phyloP scores from a whole-genome alignment of 129 eudicot species.

The Heracleum sosnowskyi region DNA sequence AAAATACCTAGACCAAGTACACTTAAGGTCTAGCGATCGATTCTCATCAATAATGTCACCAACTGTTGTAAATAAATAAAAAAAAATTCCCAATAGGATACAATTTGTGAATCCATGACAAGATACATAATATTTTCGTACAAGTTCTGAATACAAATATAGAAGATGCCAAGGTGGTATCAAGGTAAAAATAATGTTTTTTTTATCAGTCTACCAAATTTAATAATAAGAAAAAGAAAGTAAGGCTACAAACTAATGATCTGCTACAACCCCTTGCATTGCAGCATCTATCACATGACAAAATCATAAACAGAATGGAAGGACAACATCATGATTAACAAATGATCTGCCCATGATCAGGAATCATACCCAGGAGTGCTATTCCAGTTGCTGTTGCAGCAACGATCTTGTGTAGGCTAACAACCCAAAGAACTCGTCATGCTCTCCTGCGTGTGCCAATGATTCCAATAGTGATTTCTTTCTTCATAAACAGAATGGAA shows the following conservation, averaged over 20 bases:
- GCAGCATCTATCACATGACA: constrained; percentile 20
- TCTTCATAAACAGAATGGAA: constrained; percentile 20
- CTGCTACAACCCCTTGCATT: constrained; percentile 10
- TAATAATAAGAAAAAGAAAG: neutral
- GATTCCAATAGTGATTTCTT: constrained; percentile 15
- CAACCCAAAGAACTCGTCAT: constrained; percentile 17
- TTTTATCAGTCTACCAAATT: neutral
- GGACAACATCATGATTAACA: too few species aligned
- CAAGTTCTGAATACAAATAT: neutral
- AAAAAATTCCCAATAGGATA: neutral
- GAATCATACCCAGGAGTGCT: constrained; percentile 10
- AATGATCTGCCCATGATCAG: constrained; percentile 15
- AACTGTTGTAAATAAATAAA: too few species aligned
- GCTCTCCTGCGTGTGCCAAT: constrained; percentile 1
- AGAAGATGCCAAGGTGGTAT: neutral
- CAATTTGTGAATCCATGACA: neutral
- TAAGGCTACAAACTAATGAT: neutral
- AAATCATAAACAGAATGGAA: too few species aligned
- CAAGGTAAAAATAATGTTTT: neutral
- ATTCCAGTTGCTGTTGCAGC: constrained; percentile 19
- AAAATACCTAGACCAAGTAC: too few species aligned
- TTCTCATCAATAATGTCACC: too few species aligned
- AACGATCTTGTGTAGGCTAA: constrained; percentile 16
- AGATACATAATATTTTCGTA: neutral
- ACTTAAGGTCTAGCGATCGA: too few species aligned